Evolutionary conservation across 2,329 filamentous ascomycete species (phyloP).

Genomic region (Helicocarpus griseus): DNA sequence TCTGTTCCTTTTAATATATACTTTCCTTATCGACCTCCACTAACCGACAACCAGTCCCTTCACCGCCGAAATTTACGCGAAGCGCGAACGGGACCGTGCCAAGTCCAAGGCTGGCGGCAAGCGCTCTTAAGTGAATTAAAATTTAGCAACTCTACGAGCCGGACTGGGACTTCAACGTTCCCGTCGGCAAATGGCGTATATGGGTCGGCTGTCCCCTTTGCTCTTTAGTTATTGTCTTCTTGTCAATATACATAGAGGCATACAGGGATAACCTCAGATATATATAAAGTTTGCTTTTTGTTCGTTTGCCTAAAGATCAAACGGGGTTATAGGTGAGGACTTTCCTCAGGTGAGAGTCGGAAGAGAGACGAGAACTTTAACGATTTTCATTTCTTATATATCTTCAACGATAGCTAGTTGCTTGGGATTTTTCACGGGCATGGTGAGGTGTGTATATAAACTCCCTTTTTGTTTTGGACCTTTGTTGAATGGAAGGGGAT

Average conservation of each 20-base stretch:
- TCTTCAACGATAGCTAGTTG: background rate
- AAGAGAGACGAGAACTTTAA: too few species aligned
- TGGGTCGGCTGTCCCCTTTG: too few species aligned
- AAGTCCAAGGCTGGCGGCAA: constrained; percentile 29
- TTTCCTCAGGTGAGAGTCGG: too few species aligned
- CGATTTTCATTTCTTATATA: too few species aligned
- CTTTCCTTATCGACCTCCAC: background rate
- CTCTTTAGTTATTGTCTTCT: too few species aligned
- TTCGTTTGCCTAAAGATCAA: background rate
- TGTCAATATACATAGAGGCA: background rate
- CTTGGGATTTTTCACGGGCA: background rate
- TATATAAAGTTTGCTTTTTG: background rate
- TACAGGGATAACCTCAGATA: background rate
- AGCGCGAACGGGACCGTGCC: constrained; percentile 42
- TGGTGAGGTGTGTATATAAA: too few species aligned
- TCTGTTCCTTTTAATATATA: constrained; percentile 1
- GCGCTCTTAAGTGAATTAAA: constrained; percentile 23
- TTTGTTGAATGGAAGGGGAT: too few species aligned
- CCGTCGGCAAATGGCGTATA: too few species aligned
- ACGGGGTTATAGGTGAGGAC: too few species aligned
- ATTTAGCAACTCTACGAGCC: background rate
- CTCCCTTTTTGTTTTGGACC: too few species aligned
- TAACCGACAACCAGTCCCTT: constrained; percentile 51
- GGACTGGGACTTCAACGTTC: background rate
- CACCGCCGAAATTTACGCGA: constrained; percentile 84